Conservation (phyloP, 768 basidiomycete species). For the Rhodocollybia butyracea region DNA sequence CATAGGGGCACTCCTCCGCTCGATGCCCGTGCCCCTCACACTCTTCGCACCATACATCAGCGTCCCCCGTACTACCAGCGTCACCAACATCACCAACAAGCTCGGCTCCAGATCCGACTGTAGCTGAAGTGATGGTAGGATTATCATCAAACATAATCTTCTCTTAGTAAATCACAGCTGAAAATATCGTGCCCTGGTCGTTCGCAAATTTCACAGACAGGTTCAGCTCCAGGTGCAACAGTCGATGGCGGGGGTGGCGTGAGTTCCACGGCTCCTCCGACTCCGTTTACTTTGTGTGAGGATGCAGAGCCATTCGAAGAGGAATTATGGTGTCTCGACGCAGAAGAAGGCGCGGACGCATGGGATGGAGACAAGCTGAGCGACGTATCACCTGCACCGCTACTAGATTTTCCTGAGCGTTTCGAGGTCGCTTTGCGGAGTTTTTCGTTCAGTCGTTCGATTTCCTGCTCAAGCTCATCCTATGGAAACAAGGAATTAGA, state of each 20-base stretch:
- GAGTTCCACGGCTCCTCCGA: no score
- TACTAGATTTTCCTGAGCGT: slow-evolving; percentile 42
- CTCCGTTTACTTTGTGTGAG: slow-evolving; percentile 10
- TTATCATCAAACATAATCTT: slow-evolving; percentile 28
- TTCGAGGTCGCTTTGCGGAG: slow-evolving; percentile 59
- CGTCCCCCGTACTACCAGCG: slow-evolving; percentile 13
- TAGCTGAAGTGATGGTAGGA: background rate
- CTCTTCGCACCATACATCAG: slow-evolving; percentile 70
- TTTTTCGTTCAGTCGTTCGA: slow-evolving; percentile 74
- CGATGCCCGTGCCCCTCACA: slow-evolving; percentile 80
- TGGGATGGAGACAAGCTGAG: slow-evolving; percentile 10
- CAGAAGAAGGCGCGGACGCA: background rate
- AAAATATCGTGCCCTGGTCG: slow-evolving; percentile 84
- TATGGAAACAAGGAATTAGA: slow-evolving; percentile 21
- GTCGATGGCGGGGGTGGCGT: slow-evolving; percentile 6
- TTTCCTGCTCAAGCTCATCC: slow-evolving; percentile 86
- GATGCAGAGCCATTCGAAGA: slow-evolving; percentile 16
- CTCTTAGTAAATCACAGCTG: slow-evolving; percentile 72
- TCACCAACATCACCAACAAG: background rate
- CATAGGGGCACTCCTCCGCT: slow-evolving; percentile 79
- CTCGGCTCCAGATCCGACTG: background rate
- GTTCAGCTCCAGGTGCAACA: slow-evolving; percentile 24
- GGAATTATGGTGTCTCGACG: slow-evolving; percentile 17
- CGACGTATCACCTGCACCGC: background rate
- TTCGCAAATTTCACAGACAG: slow-evolving; percentile 85